Evolutionary conservation across 2,329 filamentous ascomycete genomes (phyloP), one percentile per base, ranked within the genome.

Genomic region (Tolypocladium nubicola): DNA sequence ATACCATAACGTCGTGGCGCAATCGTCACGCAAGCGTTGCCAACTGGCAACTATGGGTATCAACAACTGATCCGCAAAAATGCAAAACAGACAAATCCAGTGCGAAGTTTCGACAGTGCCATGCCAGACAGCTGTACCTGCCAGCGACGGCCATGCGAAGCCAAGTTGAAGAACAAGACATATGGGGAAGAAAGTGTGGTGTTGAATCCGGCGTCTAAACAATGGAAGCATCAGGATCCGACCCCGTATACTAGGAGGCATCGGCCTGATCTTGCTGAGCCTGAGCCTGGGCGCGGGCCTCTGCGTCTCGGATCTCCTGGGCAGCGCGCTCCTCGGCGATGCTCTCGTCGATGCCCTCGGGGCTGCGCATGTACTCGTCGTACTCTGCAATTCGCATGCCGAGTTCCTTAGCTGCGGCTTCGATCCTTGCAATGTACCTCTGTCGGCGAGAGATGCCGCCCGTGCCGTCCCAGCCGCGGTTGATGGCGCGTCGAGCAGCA

Each of bases 331-430:
- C 65, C 52, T 66, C 64, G 19, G 57, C 62, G 26, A 65, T 58
- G 14, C 8, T 13, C n/a, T 56, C 37, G 0, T 41, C 53, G 3
- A 39, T 23, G 39, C 66, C 65, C 49, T 69, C 67, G 8, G 65
- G 59, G 2, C 64, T 65, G 10, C 60, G 58, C 16, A 68, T 57
- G 33, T 70, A 73, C 52, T 80, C 78, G 59, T 81, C 76, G 61
- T 79, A 81, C 60, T 80, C 75, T 23, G 74, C 71, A 50, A 83
- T 75, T 35, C 77, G 75, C 63, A 80, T 71, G 8, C 78, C 80
- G 38, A 84, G 72, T 67, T 83, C 78, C 65, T 78, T 76, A 14
- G 81, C 79, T 3, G 78, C 74, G 49, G 76, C 71, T 61, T 84
- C 79, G 56, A 84, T 76, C 61, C 79, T 73, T 54, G 79, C 74